Evolutionary conservation across 176 grass and related monocot species (phyloP), one percentile per base, ranked within the genome.

Genomic region (Carex cristatella): DNA sequence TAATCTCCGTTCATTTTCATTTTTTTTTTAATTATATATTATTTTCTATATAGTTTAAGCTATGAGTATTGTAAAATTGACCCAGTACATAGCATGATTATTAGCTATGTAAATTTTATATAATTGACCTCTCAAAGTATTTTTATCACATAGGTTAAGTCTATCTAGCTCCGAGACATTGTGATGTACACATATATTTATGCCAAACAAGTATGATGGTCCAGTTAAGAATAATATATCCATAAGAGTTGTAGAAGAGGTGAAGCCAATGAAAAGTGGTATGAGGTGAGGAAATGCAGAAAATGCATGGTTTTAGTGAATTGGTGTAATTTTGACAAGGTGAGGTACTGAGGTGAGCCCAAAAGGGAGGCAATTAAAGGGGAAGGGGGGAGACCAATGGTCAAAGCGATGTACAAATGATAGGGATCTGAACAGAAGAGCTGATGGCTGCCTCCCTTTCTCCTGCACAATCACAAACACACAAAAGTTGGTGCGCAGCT

Each of bases 401-500:
- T 94, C 92, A 94, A 94, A 87, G 70, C 58, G 3, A 53, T 60
- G 87, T 86, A 91, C 92, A 88, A 72, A 90, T 86, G 81, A 92
- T 66, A 65, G 44, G 84, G 13, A 84, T 79, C 69, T 49, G 63
- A 65, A 84, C 53, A 51, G 73, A 84, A 23, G 69, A 54, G 82
- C 73, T 84, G 89, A 83, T 64, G 65, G 92, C 79, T 94, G 88
- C 86, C 90, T 87, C 90, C 88, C 88, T 88, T 92, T 92, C 81
- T 79, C 92, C 90, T 94, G 90, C 90, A 92, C 85, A 84, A 72
- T 87, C 80, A 80, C 74, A 79, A 79, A 83, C 46, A 55, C 46
- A 55, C 40, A 69, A 54, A 83, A 83, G 81, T 53, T 67, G 81
- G 49, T 69, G 62, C 49, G 46, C 61, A 81, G 79, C 49, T 83